Evolutionary conservation across 768 basidiomycete genomes (phyloP), one percentile per base, ranked within the genome.

Genomic region (Paxillus rubicundulus): DNA sequence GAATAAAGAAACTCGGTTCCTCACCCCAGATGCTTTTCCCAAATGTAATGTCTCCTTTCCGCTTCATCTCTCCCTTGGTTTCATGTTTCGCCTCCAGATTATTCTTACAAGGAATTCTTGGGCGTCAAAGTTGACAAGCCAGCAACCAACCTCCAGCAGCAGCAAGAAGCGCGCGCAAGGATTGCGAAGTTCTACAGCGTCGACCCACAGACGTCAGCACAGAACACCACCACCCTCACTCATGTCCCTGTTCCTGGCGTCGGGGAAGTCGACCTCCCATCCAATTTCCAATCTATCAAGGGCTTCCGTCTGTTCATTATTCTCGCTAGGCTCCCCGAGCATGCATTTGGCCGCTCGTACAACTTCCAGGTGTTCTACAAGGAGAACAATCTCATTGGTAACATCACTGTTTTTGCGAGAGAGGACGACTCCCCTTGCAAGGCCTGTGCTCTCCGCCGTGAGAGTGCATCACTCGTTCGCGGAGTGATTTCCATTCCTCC

Each of bases 261-360:
- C 10, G 47, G 24, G n/a, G 46, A 47, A 36, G 38, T 24, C 16
- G 44, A 20, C 6, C 57, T 66, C 17, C 61, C 66, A 21, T 4
- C 39, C 28, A 37, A 52, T 43, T 55, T 60, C 44, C 44, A 41
- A 45, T 59, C 55, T 12, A 57, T 68, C 30, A 20, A 45, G 24
- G 43, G 56, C 39, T 70, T 59, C 51, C 67, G 68, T 16, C 20
- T 59, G 21, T 68, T 70, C 50, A 52, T 57, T 21, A 55, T 70
- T 30, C 53, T 64, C 21, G 64, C 56, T 44, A 51, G 49, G 28
- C 66, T 68, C 38, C 40, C 42, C 8, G 66, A 69, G 36, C 59
- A 67, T 14, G 61, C 60, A 2, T 52, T 61, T 36, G 57, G 61
- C 17, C 39, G 52, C 9, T 58, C 67, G 4, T 70, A 68, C 49